Evolutionary conservation across 2,329 filamentous ascomycete species (phyloP).

Genomic region (Aspergillus sp.): DNA sequence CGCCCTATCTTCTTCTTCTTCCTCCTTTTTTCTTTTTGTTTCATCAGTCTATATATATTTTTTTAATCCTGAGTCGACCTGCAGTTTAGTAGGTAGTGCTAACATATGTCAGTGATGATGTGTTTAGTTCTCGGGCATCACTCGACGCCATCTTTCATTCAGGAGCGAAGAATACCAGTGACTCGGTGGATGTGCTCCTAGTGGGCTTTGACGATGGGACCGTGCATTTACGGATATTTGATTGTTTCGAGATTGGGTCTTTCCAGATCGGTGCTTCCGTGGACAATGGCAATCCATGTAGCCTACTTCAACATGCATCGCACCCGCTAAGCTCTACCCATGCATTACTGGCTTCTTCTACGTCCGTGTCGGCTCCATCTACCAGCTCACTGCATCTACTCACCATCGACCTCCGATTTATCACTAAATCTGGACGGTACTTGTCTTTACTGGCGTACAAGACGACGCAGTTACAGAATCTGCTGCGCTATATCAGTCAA

Average conservation of each 20-base stretch:
- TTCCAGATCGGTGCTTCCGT: slow-evolving; percentile 32
- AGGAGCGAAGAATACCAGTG: slow-evolving; percentile 55
- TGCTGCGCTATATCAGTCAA: slow-evolving; percentile 77
- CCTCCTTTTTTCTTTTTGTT: neutral
- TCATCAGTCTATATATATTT: too few species aligned
- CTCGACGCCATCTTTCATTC: slow-evolving; percentile 62
- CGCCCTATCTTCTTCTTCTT: neutral
- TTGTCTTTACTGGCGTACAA: slow-evolving; percentile 78
- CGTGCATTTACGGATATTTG: slow-evolving; percentile 73
- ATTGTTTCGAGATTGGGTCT: slow-evolving; percentile 71
- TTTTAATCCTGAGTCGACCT: too few species aligned
- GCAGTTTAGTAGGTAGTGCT: neutral
- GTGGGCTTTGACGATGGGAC: slow-evolving; percentile 63
- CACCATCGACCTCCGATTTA: slow-evolving; percentile 74
- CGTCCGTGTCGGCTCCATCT: slow-evolving; percentile 18
- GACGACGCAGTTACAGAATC: slow-evolving; percentile 75
- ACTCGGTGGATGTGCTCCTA: slow-evolving; percentile 71
- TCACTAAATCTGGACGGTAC: slow-evolving; percentile 65
- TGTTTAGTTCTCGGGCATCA: slow-evolving; percentile 62
- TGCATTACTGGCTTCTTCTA: slow-evolving; percentile 49
- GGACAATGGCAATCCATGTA: slow-evolving; percentile 32
- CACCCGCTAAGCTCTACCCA: slow-evolving; percentile 70
- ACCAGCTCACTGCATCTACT: slow-evolving; percentile 48
- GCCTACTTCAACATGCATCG: slow-evolving; percentile 55
- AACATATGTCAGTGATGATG: slow-evolving; percentile 38